These are phyloP conservation scores for Coelomomyces lativittatus DNA, from an alignment of 371 early-diverging fungal species.

Conservation along the genomic window DNA sequence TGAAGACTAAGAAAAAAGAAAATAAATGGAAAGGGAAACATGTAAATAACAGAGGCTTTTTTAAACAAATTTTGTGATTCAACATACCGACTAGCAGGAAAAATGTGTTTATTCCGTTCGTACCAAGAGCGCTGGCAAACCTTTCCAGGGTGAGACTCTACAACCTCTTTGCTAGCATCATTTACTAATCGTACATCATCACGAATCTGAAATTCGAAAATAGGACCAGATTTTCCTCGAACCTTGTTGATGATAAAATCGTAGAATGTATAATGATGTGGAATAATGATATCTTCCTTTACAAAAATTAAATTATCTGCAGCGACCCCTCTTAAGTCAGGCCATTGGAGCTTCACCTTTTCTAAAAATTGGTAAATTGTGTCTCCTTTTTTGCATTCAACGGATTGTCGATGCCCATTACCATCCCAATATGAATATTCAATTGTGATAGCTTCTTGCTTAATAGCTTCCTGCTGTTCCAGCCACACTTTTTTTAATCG, in stretches of 20 bases:
- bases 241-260: slow-evolving; percentile 89
- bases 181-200: slow-evolving; percentile 74
- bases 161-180: slow-evolving; percentile 62
- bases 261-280: slow-evolving; percentile 87
- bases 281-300: slow-evolving; percentile 88
- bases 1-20: too few species aligned
- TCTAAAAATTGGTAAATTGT: slow-evolving; percentile 71
- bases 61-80: too few species aligned
- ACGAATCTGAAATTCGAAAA: slow-evolving; percentile 81
- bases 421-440: slow-evolving; percentile 64
- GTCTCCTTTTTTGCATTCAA: slow-evolving; percentile 75
- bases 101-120: slow-evolving; percentile 88
- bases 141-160: slow-evolving; percentile 78
- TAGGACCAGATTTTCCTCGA: slow-evolving; percentile 83
- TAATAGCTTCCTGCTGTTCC: slow-evolving; percentile 48
- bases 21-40: too few species aligned
- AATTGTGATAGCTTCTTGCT: slow-evolving; percentile 31
- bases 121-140: slow-evolving; percentile 83
- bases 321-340: slow-evolving; percentile 57
- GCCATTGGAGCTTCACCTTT: slow-evolving; percentile 56
- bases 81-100: slow-evolving; percentile 60
- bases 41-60: too few species aligned
- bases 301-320: slow-evolving; percentile 76
- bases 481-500: slow-evolving; percentile 61
- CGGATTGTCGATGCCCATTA: slow-evolving; percentile 68